These are phyloP conservation scores for Mycena galopus DNA, from an alignment of 768 basidiomycete genomes.

Conservation along the genomic window DNA sequence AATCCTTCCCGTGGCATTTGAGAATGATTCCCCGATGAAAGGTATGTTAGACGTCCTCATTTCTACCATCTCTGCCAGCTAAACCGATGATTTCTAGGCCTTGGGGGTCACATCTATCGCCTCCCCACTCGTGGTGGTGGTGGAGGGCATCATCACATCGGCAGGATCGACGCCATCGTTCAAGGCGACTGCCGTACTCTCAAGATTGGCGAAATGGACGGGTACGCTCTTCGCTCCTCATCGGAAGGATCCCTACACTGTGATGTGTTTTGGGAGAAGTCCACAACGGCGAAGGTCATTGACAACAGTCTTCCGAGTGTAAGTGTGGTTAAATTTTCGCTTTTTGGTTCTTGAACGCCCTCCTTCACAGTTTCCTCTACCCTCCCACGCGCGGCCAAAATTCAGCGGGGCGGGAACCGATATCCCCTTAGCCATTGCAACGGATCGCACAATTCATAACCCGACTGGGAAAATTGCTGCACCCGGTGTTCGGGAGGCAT, in stretches of 20 bases:
- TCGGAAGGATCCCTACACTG: not conserved
- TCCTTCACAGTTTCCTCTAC: not conserved
- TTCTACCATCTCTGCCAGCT: not conserved
- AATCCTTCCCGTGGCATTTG: not conserved
- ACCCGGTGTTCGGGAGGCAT: not conserved
- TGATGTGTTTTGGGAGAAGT: constrained; percentile 18
- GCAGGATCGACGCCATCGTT: constrained; percentile 11
- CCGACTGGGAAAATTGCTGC: not conserved
- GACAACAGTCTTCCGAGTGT: too few species aligned
- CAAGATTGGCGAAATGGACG: not conserved
- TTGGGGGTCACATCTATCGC: constrained; percentile 18
- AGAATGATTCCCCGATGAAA: constrained; percentile 24
- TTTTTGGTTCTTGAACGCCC: not conserved
- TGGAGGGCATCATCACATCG: not conserved
- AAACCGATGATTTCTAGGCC: not conserved
- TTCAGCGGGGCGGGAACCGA: constrained; percentile 8
- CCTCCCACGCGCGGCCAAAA: not conserved
- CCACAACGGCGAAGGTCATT: not conserved
- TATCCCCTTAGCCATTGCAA: constrained; percentile 15
- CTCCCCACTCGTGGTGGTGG: not conserved
- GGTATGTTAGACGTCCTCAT: not conserved
- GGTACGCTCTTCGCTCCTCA: not conserved
- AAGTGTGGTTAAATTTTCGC: not conserved
- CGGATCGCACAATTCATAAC: not conserved
- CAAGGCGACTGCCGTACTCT: not conserved